Evolutionary conservation across 2,329 filamentous ascomycete genomes (phyloP), one percentile per base, ranked within the genome.

Genomic region (Colletotrichum godetiae): DNA sequence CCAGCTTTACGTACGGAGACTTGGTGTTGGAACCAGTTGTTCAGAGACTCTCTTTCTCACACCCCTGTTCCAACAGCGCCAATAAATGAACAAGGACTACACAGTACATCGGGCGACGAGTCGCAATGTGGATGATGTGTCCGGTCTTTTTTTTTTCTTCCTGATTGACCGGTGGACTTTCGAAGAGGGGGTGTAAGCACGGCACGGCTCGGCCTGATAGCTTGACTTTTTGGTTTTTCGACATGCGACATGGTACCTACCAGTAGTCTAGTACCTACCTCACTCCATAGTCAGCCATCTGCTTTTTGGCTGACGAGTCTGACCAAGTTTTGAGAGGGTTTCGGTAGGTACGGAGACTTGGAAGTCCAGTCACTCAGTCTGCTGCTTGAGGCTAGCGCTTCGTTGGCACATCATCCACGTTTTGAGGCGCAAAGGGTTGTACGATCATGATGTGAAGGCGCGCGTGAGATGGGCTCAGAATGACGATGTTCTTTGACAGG

Each of bases 161-260:
- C 49, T 37, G 67, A 71, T 73, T 60, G 67, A 72, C 57, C 67
- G 71, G 67, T 73, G 60, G 61, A 37, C 29, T 29, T 46, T 29
- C 29, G 24, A 24, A 49, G n/a, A n/a, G 19, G 31, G 37, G 52
- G 19, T 19, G 66, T 73, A 73, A 69, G 66, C 70, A 69, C 70
- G 70, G 70, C 70, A 69, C 66, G 66, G 70, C 70, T 69, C 70
- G 70, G 66, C 66, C 27, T 69, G 59, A 12, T 49, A 33, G 24
- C 33, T 57, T 15, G 29, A 22, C 13, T 37, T 49, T 2, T 57
- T 24, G 24, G 12, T 19, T 13, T 19, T 19, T 49, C 42, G 19
- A 49, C 19, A n/a, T 49, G 42, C 37, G 37, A 42, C 37, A 42
- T 42, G 37, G 37, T 42, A 42, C 37, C 37, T 42, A 15, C 37